Conservation (phyloP, 164 flowering plant genomes). For the Magnolia kwangsiensis region DNA sequence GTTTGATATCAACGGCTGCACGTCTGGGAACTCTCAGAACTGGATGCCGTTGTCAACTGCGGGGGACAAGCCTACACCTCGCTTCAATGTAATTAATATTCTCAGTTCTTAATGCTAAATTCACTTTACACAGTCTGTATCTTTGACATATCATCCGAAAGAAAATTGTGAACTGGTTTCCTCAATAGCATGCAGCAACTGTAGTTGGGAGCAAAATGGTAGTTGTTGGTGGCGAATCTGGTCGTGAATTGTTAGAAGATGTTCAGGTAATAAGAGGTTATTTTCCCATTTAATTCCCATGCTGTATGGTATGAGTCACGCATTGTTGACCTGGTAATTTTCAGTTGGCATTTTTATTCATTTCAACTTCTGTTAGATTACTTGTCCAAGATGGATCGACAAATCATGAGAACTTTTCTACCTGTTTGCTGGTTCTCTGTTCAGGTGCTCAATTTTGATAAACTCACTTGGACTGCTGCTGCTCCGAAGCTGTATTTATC, state of each 20-base stretch:
- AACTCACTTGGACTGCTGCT: conserved; percentile 68
- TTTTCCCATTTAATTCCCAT: background rate
- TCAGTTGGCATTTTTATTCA: background rate
- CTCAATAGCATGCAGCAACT: conserved; percentile 87
- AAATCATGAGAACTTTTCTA: background rate
- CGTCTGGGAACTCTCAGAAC: conserved; percentile 64
- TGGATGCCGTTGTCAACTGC: conserved; percentile 82
- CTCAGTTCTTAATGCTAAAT: background rate
- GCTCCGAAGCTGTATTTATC: conserved; percentile 87
- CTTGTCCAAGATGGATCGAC: background rate
- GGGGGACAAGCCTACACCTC: conserved; percentile 87
- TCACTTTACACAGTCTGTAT: background rate
- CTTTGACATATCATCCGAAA: background rate
- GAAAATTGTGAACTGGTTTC: background rate
- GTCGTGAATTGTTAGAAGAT: conserved; percentile 77
- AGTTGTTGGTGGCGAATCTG: conserved; percentile 97
- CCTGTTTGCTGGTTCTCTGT: conserved; percentile 10
- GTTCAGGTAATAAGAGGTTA: conserved; percentile 61
- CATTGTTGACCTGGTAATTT: background rate
- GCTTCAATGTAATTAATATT: conserved; percentile 57
- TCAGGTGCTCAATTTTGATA: conserved; percentile 87
- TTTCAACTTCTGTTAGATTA: background rate
- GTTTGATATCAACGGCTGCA: conserved; percentile 37
- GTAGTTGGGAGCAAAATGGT: conserved; percentile 95
- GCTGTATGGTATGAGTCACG: background rate